Evolutionary conservation across 371 early-diverging fungal genomes (phyloP), one percentile per base, ranked within the genome.

Genomic region (Zancudomyces culisetae): DNA sequence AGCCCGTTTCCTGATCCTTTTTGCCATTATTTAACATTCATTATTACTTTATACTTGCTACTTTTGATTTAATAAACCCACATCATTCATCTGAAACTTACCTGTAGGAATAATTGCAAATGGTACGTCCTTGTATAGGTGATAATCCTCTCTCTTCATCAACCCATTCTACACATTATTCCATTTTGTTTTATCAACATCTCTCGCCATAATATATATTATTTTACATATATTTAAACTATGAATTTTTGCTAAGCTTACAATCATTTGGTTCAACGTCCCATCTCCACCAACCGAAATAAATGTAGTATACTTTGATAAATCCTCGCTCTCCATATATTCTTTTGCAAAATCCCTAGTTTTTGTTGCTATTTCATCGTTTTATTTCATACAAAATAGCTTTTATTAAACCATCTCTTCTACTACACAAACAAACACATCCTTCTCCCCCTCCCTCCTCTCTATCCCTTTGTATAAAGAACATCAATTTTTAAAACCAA

Each of bases 271-370:
- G 55, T 80, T 75, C 29, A 77, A 55, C 2, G 77, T 62, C 21
- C 80, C 80, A 61, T 80, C 80, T n/a, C 80, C 80, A 49, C 74
- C 67, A 45, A 78, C 55, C 26, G 73, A 56, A 15, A 68, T 54
- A 13, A 73, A 56, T 24, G 69, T 64, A 3, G 62, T 55, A 51
- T 74, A 78, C 22, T 39, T 13, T 10, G 56, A 40, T 3, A 68
- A 51, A 30, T 72, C 67, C 30, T 75, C 53, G 12, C 42, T 54
- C 19, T 62, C 60, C 0, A 63, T 64, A 49, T 70, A 60, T n/a
- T 73, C 65, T 40, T 59, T 60, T 1, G 75, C 78, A 52, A 72
- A 74, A 12, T 54, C 55, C 10, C 56, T 48, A n/a, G 58, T 55
- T 18, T 53, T 47, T 12, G 62, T 63, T 42, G 35, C 53, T 52